Evolutionary conservation across 2,329 filamentous ascomycete genomes (phyloP), one percentile per base, ranked within the genome.

Genomic region (Xylariaceae sp.): DNA sequence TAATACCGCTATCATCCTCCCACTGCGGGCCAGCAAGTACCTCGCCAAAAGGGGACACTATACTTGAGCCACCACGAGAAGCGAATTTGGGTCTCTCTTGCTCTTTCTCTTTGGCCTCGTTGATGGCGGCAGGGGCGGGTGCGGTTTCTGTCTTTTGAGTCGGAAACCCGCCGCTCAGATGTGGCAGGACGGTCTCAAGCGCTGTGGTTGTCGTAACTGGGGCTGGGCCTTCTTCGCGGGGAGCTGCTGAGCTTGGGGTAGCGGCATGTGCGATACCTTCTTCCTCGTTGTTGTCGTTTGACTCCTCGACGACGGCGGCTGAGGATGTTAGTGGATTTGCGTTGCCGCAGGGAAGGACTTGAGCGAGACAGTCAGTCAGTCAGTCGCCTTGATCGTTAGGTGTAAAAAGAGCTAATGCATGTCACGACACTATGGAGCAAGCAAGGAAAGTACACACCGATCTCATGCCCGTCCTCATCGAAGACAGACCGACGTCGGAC

Each of bases 11-110:
- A 44, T 84, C 67, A 49, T 91, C 83, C 48, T 95, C 87, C 90
- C 90, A 95, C 47, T 93, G 71, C 1, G 91, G 91, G 0, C 86
- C 89, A 2, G 81, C 81, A 1, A 95, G 67, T 0, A 92, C 80
- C n/a, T 91, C 79, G 0, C 91, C 92, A 34, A 85, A 73, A 0
- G 91, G 90, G 8, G 80, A 83, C 21, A 94, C 73, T 54, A 97
- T 92, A 57, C 82, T 86, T 0, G 88, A 93, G 0, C 92, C 92
- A 19, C 91, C 91, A 6, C 85, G 77, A 11, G 76, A 88, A 12
- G 84, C 63, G 58, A 80, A 89, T 32, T 34, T 8, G 14, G 12
- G 33, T 8, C 22, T 17, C 17, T 17, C 32, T 32, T 22, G 32
- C 36, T 14, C 48, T 33, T 14, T 22, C 38, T n/a, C 32, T n/a